Conservation (phyloP, 2,329 filamentous ascomycete genomes). For the Pseudonectria buxi region DNA sequence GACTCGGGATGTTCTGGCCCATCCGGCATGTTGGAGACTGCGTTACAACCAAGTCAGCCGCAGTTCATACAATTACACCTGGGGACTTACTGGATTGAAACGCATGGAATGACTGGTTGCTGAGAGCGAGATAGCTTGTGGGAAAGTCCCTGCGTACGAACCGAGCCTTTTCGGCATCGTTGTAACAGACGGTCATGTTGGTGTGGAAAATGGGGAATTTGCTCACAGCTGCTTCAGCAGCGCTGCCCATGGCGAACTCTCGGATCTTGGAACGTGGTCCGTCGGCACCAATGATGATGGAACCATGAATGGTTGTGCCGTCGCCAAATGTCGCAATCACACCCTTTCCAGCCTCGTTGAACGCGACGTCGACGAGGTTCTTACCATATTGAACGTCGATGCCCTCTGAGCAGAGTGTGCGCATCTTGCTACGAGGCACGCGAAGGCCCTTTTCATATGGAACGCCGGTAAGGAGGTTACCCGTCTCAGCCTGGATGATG, state of each 20-base stretch:
- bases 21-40: slow-evolving; percentile 18
- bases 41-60: background rate
- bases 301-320: slow-evolving; percentile 6
- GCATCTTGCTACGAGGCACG: slow-evolving; percentile 15
- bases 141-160: slow-evolving; percentile 12
- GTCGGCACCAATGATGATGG: slow-evolving; percentile 14
- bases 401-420: slow-evolving; percentile 11
- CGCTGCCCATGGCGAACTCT: slow-evolving; percentile 13
- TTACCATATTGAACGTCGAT: slow-evolving; percentile 15
- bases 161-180: slow-evolving; percentile 15
- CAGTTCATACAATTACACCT: too few species aligned
- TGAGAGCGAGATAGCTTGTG: slow-evolving; percentile 16
- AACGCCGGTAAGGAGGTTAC: slow-evolving; percentile 10
- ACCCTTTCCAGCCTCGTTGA: slow-evolving; percentile 11
- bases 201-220: slow-evolving; percentile 19
- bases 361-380: slow-evolving; percentile 11
- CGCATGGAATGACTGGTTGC: slow-evolving; percentile 15
- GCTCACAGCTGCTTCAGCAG: slow-evolving; percentile 12
- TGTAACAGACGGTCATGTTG: slow-evolving; percentile 18
- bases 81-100: slow-evolving; percentile 15
- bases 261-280: slow-evolving; percentile 14
- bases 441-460: slow-evolving; percentile 15
- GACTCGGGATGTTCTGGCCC: slow-evolving; percentile 14
- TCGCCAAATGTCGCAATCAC: slow-evolving; percentile 11
- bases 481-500: slow-evolving; percentile 17